A percentile compares a stretch with the other conserved stretches of the same genome.
Conservation (phyloP, 352 stramenopile genomes). For the Aphanomyces astaci region DNA sequence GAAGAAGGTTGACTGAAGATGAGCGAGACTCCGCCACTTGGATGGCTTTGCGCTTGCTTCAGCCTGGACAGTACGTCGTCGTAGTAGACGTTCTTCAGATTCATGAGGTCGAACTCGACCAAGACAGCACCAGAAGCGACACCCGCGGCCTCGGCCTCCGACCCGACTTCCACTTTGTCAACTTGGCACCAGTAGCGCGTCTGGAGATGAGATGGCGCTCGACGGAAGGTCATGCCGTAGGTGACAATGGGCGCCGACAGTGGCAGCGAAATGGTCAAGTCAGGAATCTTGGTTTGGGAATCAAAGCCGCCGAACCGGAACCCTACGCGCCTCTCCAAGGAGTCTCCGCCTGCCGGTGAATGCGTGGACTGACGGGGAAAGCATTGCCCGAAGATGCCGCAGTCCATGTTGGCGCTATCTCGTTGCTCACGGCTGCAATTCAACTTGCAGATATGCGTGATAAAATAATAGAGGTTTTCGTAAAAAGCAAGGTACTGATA, state of each 20-base stretch:
- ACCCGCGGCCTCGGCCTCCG: slow-evolving; percentile 38
- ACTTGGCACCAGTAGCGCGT: slow-evolving; percentile 26
- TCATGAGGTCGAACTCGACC: slow-evolving; percentile 46
- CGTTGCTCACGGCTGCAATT: neutral
- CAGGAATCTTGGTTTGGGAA: neutral
- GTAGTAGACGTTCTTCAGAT: slow-evolving; percentile 40
- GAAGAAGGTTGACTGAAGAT: slow-evolving; percentile 55
- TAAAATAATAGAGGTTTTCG: slow-evolving; percentile 3
- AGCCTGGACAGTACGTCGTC: slow-evolving; percentile 45
- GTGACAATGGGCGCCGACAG: neutral
- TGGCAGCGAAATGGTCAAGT: slow-evolving; percentile 3
- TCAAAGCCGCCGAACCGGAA: slow-evolving; percentile 7
- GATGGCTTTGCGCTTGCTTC: slow-evolving; percentile 13
- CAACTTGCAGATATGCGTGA: neutral
- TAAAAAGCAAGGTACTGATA: neutral
- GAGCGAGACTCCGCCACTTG: slow-evolving; percentile 27
- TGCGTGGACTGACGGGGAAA: slow-evolving; percentile 1
- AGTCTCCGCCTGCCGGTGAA: neutral
- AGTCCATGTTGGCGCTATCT: neutral
- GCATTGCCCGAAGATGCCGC: slow-evolving; percentile 13
- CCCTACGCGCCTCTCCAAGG: neutral
- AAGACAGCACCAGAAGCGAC: slow-evolving; percentile 51
- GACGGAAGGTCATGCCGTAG: slow-evolving; percentile 12
- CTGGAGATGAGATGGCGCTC: neutral
- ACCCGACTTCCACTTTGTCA: slow-evolving; percentile 52